Conservation (phyloP, 768 basidiomycete genomes). For the Trametes sanguinea region DNA sequence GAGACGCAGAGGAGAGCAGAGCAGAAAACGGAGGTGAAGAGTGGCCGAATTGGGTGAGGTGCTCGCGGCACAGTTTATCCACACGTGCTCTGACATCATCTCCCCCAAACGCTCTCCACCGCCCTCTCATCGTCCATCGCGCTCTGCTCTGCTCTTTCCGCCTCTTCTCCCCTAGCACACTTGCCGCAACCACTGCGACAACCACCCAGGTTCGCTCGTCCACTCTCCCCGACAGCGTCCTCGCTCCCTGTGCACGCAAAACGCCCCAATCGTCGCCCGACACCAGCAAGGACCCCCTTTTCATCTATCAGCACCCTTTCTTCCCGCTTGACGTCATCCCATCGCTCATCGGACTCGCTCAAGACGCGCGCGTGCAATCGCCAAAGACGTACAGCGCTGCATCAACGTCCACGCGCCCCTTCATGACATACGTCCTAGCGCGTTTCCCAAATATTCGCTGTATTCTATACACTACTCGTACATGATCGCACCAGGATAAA, state of each 20-base stretch:
- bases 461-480: constrained; percentile 11
- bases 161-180: neutral
- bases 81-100: constrained; percentile 22
- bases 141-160: neutral
- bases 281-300: neutral
- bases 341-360: constrained; percentile 5
- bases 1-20: too few relatives aligned
- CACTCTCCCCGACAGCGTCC: neutral
- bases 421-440: too few relatives aligned
- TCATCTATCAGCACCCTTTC: constrained; percentile 16
- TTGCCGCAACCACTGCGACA: neutral
- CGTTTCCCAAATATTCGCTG: neutral
- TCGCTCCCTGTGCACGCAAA: neutral
- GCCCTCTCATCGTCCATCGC: neutral
- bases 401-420: neutral
- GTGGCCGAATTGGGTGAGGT: neutral
- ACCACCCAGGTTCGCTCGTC: neutral
- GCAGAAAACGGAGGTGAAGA: too few relatives aligned
- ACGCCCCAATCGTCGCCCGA: neutral
- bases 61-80: neutral
- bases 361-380: neutral
- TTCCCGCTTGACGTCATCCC: constrained; percentile 20
- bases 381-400: neutral
- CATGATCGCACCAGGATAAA: neutral
- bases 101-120: constrained; percentile 10